These are phyloP conservation scores for Stereocaulon alpinum DNA, from an alignment of 495 filamentous ascomycete species.

Conservation along the genomic window DNA sequence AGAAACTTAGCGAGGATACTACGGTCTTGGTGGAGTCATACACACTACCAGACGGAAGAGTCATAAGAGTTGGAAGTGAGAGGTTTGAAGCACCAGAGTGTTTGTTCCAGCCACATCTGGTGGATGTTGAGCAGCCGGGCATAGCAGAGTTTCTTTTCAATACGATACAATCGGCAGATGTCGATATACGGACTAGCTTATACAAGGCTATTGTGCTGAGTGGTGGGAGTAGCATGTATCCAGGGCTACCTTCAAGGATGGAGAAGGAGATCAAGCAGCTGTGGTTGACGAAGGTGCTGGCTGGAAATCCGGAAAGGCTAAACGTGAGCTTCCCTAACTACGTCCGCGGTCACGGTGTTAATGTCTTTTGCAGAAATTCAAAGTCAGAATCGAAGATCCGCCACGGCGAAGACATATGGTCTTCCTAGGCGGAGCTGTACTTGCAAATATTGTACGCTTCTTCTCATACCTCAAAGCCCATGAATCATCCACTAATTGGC, in stretches of 20 bases:
- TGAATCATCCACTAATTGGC: background rate
- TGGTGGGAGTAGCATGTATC: constrained; percentile 97
- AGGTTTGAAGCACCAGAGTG: constrained; percentile 97
- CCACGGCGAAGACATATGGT: constrained; percentile 97
- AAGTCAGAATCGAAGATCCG: constrained; percentile 96
- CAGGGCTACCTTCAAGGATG: constrained; percentile 81
- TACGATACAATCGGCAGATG: constrained; percentile 90
- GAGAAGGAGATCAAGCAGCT: constrained; percentile 99
- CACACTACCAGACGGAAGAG: constrained; percentile 89
- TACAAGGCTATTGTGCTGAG: constrained; percentile 97
- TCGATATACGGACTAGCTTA: constrained; percentile 83
- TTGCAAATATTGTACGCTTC: constrained; percentile 73
- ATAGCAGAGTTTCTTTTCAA: constrained; percentile 97
- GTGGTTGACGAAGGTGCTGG: constrained; percentile 86
- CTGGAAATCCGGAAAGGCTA: constrained; percentile 81
- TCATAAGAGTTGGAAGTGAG: constrained; percentile 91
- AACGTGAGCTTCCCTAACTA: constrained; percentile 40
- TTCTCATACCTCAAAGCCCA: background rate
- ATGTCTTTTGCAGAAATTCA: constrained; percentile 66
- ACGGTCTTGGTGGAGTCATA: constrained; percentile 96
- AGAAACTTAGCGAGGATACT: constrained; percentile 91
- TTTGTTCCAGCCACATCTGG: constrained; percentile 95
- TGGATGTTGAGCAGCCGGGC: constrained; percentile 94
- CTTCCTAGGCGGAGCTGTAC: constrained; percentile 90
- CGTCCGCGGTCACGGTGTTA: background rate